phyloP scores from a whole-genome alignment of 257 asterid species.

The Gentiana macrophylla region DNA sequence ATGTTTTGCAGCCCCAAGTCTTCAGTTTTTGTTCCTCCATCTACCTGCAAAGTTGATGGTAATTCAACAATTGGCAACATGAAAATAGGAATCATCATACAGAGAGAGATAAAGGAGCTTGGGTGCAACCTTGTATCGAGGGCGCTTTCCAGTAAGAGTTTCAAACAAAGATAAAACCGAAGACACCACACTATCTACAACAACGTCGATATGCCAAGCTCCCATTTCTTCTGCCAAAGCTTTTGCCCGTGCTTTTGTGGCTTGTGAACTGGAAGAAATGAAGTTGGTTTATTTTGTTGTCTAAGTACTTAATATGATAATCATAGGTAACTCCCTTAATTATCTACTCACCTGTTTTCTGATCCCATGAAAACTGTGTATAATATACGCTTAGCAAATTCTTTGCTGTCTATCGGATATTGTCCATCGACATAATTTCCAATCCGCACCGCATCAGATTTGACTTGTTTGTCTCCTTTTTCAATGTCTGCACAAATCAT shows the following conservation, averaged over 20 bases:
- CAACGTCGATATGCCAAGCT: conserved; percentile 87
- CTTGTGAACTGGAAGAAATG: conserved; percentile 52
- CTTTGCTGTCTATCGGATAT: conserved; percentile 78
- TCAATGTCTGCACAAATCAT: conserved; percentile 48
- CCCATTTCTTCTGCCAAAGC: conserved; percentile 90
- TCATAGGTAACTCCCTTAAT: background rate
- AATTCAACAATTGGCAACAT: background rate
- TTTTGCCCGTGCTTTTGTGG: conserved; percentile 64
- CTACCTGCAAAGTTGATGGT: conserved; percentile 37
- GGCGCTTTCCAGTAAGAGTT: conserved; percentile 74
- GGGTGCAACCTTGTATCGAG: conserved; percentile 61
- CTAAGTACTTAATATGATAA: too few relatives aligned
- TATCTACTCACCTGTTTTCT: conserved; percentile 65
- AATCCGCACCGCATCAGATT: conserved; percentile 79
- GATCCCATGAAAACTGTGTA: conserved; percentile 93
- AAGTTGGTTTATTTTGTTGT: too few relatives aligned
- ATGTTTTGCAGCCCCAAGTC: conserved; percentile 78
- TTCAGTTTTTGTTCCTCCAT: conserved; percentile 83
- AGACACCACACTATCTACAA: conserved; percentile 77
- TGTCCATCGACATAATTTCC: conserved; percentile 73
- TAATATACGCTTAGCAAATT: conserved; percentile 81
- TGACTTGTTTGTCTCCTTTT: conserved; percentile 76
- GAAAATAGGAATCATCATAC: background rate
- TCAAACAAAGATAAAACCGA: conserved; percentile 70
- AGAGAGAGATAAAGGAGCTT: background rate